A percentile compares a stretch with the other conserved stretches of the same genome.
These are phyloP conservation scores for Cordyceps militaris DNA, from an alignment of 2,329 filamentous ascomycete genomes.

Conservation along the genomic window DNA sequence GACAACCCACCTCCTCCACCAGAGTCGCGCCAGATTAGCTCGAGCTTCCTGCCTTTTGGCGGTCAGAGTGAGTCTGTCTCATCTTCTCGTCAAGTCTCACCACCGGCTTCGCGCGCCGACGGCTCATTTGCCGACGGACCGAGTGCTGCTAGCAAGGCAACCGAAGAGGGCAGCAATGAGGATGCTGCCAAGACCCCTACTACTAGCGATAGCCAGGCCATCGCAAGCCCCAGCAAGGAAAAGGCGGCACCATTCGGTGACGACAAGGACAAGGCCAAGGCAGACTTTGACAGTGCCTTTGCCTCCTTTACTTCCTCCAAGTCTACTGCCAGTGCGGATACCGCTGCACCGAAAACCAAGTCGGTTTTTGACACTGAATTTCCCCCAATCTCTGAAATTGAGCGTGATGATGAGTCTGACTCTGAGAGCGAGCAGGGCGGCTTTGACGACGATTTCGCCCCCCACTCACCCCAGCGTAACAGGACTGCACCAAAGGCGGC, in stretches of 20 bases:
- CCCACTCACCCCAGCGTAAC: conserved; percentile 45
- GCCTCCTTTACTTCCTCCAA: conserved; percentile 59
- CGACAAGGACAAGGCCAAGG: conserved; percentile 57
- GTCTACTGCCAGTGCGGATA: conserved; percentile 36
- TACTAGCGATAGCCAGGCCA: conserved; percentile 4
- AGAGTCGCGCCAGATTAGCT: conserved; percentile 70
- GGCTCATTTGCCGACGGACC: conserved; percentile 31
- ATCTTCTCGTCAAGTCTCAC: conserved; percentile 72
- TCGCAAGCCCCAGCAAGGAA: conserved; percentile 9
- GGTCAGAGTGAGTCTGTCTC: conserved; percentile 60
- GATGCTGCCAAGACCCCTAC: conserved; percentile 5
- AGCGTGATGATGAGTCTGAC: conserved; percentile 73
- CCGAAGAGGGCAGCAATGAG: conserved; percentile 17
- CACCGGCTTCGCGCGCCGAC: conserved; percentile 53
- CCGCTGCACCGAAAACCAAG: conserved; percentile 36
- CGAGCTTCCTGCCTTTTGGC: conserved; percentile 66
- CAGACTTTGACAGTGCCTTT: conserved; percentile 82
- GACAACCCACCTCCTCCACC: conserved; percentile 56
- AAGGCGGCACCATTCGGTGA: conserved; percentile 40
- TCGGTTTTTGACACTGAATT: conserved; percentile 69
- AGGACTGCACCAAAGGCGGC: conserved; percentile 16
- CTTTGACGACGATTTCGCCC: conserved; percentile 89
- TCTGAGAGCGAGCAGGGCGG: conserved; percentile 71
- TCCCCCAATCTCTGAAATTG: conserved; percentile 84
- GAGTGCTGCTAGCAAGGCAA: conserved; percentile 17